Percentiles rank a stretch among this genome's conserved stretches.
phyloP scores from a whole-genome alignment of 2,329 filamentous ascomycete species.

The Aspergillus neoniger region DNA sequence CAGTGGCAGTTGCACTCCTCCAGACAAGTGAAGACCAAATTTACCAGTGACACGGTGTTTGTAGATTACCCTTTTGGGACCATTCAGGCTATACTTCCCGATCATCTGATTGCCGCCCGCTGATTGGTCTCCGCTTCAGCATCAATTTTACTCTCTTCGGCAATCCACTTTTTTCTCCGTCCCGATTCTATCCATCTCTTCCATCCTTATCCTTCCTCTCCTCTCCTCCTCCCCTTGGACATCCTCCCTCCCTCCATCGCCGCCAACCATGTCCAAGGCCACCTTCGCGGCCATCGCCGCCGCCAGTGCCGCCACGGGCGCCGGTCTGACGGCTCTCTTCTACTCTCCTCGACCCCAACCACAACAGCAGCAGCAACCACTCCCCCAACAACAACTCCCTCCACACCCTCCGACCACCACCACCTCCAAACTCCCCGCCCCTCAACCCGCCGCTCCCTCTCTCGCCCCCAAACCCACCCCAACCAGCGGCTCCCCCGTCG shows the following conservation, averaged over 20 bases:
- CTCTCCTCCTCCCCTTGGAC: background rate
- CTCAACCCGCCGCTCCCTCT: constrained; percentile 35
- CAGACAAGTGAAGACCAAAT: background rate
- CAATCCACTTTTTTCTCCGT: constrained; percentile 36
- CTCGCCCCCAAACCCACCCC: constrained; percentile 29
- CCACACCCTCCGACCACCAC: constrained; percentile 34
- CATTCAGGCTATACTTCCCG: background rate
- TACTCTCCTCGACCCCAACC: constrained; percentile 53
- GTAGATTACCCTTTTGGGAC: background rate
- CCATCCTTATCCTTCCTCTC: background rate
- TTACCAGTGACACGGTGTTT: background rate
- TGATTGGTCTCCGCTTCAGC: background rate
- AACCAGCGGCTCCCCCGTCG: constrained; percentile 54
- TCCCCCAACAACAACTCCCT: constrained; percentile 15
- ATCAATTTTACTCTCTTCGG: constrained; percentile 3
- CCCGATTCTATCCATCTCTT: constrained; percentile 27
- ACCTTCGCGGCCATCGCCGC: constrained; percentile 75
- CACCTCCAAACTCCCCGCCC: constrained; percentile 40
- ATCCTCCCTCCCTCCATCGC: background rate
- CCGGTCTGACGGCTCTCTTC: constrained; percentile 68
- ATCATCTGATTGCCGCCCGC: constrained; percentile 1
- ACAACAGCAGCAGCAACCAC: constrained; percentile 29
- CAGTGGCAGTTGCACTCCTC: too few relatives aligned
- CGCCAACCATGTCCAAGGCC: constrained; percentile 70
- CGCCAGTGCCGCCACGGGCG: constrained; percentile 73